These are phyloP conservation scores for Salix caprea DNA, from an alignment of 345 rosid genomes.

Conservation along the genomic window DNA sequence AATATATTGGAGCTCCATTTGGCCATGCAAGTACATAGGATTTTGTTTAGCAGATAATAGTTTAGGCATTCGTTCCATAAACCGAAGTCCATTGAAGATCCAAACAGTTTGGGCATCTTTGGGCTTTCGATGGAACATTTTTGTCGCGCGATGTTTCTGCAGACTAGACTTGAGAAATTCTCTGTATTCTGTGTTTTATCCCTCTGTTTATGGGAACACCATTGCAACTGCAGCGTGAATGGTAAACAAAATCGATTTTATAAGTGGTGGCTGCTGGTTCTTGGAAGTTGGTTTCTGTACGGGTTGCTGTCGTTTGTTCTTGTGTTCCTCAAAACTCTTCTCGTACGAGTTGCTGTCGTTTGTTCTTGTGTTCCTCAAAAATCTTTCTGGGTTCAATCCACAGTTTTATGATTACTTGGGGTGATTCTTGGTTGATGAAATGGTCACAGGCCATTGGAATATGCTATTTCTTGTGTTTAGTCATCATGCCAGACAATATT, in stretches of 20 bases:
- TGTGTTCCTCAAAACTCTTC: not conserved
- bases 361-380: not conserved
- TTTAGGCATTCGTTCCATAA: not conserved
- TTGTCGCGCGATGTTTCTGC: not conserved
- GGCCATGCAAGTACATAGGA: constrained; percentile 20
- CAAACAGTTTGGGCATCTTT: not conserved
- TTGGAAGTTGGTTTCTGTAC: not conserved
- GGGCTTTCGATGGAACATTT: not conserved
- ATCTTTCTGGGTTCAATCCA: not conserved
- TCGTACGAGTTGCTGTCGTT: not conserved
- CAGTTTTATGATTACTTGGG: not conserved
- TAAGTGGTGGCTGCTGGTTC: not conserved
- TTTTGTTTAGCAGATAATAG: constrained; percentile 34
- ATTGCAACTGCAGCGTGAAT: not conserved
- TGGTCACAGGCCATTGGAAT: not conserved
- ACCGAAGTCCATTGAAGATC: not conserved
- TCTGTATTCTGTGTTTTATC: not conserved
- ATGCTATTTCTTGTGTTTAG: not conserved
- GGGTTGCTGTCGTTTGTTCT: no score
- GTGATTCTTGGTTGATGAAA: not conserved
- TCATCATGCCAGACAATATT: not conserved
- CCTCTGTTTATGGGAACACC: not conserved
- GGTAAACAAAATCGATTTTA: not conserved
- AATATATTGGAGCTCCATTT: no score
- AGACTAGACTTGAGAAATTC: not conserved